phyloP scores from a whole-genome alignment of 352 stramenopile genomes.

The Phytophthora sp. region DNA sequence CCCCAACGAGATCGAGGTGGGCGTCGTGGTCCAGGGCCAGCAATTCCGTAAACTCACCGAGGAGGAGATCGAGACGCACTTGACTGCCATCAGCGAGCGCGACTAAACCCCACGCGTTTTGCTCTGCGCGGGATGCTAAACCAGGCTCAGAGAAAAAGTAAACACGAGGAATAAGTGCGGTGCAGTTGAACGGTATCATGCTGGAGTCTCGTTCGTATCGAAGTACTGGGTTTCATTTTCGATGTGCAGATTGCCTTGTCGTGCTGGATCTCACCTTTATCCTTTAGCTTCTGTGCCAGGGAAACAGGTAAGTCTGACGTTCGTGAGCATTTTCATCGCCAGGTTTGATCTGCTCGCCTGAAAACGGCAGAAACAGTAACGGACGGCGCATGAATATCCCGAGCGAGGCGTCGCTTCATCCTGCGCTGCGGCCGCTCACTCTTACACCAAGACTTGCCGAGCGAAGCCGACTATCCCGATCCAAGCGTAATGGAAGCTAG shows the following conservation, averaged over 20 bases:
- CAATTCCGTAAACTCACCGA: constrained; percentile 94
- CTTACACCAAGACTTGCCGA: constrained; percentile 12
- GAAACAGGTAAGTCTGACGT: not conserved
- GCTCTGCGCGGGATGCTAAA: constrained; percentile 5
- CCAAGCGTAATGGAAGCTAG: constrained; percentile 26
- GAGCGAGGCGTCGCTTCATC: constrained; percentile 21
- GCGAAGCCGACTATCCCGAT: constrained; percentile 2
- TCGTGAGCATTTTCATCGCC: constrained; percentile 8
- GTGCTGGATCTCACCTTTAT: not conserved
- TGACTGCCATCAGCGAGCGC: constrained; percentile 98
- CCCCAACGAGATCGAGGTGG: constrained; percentile 95
- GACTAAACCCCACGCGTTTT: constrained; percentile 55
- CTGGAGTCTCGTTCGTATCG: constrained; percentile 1
- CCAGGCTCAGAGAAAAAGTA: constrained; percentile 21
- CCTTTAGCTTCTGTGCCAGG: not conserved
- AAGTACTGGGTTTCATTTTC: not conserved
- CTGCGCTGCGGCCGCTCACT: not conserved
- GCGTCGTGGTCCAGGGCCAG: constrained; percentile 68
- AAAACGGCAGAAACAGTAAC: constrained; percentile 27
- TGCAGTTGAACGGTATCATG: constrained; percentile 22
- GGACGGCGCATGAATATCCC: constrained; percentile 6
- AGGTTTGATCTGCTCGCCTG: constrained; percentile 4
- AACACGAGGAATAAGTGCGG: constrained; percentile 16
- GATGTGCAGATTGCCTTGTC: not conserved
- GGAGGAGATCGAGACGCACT: constrained; percentile 97